Percentiles rank a stretch among this genome's conserved stretches.
Conservation (phyloP, 2,329 filamentous ascomycete genomes). For the Blastomyces silverae region DNA sequence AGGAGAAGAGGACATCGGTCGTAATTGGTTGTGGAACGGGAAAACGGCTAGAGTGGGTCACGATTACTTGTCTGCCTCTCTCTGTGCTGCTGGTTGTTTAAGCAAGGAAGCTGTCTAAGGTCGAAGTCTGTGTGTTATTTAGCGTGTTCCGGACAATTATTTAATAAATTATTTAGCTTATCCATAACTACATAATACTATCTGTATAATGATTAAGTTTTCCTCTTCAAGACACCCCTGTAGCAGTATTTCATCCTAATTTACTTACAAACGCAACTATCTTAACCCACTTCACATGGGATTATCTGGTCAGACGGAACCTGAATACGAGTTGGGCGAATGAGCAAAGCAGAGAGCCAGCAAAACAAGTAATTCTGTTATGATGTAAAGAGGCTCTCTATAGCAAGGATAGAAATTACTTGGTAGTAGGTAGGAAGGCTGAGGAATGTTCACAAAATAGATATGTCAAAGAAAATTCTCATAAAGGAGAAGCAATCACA, state of each 20-base stretch:
- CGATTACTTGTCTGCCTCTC: not conserved
- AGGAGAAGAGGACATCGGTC: slow-evolving; percentile 34
- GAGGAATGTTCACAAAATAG: not conserved
- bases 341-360: no score
- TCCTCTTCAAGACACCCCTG: not conserved
- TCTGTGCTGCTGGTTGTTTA: not conserved
- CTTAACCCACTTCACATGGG: not conserved
- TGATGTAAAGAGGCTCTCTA: not conserved
- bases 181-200: not conserved
- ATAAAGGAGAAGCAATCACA: not conserved
- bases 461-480: not conserved
- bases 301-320: not conserved
- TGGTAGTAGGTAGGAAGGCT: not conserved
- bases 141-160: not conserved
- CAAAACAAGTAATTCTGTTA: not conserved
- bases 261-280: not conserved
- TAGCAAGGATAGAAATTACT: no score
- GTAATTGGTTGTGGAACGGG: not conserved
- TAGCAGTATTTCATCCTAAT: not conserved
- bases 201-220: not conserved
- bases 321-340: no score
- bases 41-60: not conserved
- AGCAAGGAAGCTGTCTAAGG: not conserved
- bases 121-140: not conserved
- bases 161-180: not conserved